A percentile compares a stretch with the other conserved stretches of the same genome.
Evolutionary conservation across 768 basidiomycete genomes (phyloP).

Genomic region (Podaxis sp.): DNA sequence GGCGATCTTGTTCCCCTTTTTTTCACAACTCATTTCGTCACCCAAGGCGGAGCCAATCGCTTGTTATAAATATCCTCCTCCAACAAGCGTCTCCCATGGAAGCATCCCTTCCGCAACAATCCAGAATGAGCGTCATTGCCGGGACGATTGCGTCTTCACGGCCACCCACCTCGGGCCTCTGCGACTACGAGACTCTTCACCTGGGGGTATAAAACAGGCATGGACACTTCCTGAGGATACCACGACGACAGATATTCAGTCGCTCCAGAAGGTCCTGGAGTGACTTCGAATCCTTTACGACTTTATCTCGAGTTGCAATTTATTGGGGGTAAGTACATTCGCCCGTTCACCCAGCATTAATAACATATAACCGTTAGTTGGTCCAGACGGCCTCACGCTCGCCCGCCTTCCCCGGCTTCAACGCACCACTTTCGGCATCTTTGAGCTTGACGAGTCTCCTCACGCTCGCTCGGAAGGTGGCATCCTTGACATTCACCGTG

Average conservation of each 20-base stretch:
- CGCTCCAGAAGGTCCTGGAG: neutral
- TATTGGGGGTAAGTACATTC: neutral
- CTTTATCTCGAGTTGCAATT: neutral
- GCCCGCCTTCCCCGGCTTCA: constrained; percentile 19
- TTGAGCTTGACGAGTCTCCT: constrained; percentile 20
- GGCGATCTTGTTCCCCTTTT: too few relatives aligned
- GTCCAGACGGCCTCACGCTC: constrained; percentile 23
- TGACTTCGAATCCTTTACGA: neutral
- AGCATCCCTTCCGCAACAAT: neutral
- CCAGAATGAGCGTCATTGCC: neutral
- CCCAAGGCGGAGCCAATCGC: neutral
- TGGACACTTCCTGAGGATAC: neutral
- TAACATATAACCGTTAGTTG: constrained; percentile 12
- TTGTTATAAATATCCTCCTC: neutral
- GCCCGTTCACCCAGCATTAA: too few relatives aligned
- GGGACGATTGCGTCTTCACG: neutral
- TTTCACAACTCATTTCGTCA: too few relatives aligned
- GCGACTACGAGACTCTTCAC: neutral
- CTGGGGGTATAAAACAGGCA: neutral
- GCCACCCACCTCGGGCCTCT: neutral
- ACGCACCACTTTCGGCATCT: constrained; percentile 14
- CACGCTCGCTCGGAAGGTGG: constrained; percentile 21
- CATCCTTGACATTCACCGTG: constrained; percentile 22
- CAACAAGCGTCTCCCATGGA: neutral
- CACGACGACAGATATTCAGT: neutral